Percentiles rank a stretch among this genome's conserved stretches.
Evolutionary conservation across 176 grass and related monocot genomes (phyloP).

Genomic region (Hyparrhenia diplandra): DNA sequence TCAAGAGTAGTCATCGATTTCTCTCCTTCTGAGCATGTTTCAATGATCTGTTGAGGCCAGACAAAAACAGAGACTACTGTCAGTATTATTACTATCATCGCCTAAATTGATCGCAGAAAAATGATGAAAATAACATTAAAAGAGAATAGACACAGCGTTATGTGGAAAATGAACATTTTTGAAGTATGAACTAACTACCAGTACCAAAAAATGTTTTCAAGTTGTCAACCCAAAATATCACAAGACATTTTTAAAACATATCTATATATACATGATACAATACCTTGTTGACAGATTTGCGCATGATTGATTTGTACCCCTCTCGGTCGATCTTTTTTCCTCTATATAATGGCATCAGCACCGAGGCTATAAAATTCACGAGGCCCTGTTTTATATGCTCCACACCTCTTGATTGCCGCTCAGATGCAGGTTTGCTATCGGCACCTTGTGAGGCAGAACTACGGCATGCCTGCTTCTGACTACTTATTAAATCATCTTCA

Average conservation of each 20-base stretch:
- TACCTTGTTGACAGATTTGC: slow-evolving; percentile 97
- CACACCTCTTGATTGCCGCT: slow-evolving; percentile 54
- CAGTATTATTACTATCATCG: slow-evolving; percentile 36
- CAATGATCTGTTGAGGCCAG: slow-evolving; percentile 63
- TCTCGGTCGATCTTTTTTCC: slow-evolving; percentile 74
- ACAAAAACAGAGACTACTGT: slow-evolving; percentile 23
- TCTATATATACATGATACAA: slow-evolving; percentile 20
- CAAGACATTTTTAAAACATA: not conserved
- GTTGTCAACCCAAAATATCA: not conserved
- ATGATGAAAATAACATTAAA: slow-evolving; percentile 9
- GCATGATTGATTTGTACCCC: slow-evolving; percentile 85
- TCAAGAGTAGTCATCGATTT: slow-evolving; percentile 77
- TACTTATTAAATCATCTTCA: slow-evolving; percentile 67
- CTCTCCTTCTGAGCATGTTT: slow-evolving; percentile 85
- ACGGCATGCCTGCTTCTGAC: slow-evolving; percentile 54
- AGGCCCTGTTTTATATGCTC: slow-evolving; percentile 88
- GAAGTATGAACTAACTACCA: slow-evolving; percentile 20
- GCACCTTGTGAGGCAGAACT: slow-evolving; percentile 65
- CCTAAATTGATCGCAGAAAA: slow-evolving; percentile 22
- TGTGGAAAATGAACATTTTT: slow-evolving; percentile 3
- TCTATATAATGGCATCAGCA: slow-evolving; percentile 92
- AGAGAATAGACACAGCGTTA: slow-evolving; percentile 3
- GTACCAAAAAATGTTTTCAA: slow-evolving; percentile 2
- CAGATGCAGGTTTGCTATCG: slow-evolving; percentile 69
- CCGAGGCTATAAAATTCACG: slow-evolving; percentile 72